Conservation (phyloP, 805 yeast genomes). For the Nakazawaea populi region DNA sequence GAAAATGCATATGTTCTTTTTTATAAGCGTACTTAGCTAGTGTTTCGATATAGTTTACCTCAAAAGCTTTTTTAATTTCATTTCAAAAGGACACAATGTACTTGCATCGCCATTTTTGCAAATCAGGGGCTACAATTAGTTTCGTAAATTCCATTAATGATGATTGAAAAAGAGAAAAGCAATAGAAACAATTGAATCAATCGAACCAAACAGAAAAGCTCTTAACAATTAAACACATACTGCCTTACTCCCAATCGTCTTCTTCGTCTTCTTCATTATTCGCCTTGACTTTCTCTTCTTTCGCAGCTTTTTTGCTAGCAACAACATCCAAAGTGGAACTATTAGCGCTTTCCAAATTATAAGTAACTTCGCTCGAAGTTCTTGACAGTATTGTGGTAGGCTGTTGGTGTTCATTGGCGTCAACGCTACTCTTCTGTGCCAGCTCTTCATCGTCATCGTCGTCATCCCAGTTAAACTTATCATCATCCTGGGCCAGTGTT, state of each 20-base stretch:
- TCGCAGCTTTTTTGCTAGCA: conserved; percentile 11
- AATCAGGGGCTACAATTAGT: no score
- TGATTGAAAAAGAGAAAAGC: no score
- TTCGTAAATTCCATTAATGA: no score
- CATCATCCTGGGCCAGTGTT: conserved; percentile 35
- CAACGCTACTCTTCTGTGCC: not conserved
- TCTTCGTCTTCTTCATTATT: conserved; percentile 23
- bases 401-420: not conserved
- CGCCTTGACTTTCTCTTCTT: conserved; percentile 1
- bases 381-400: conserved; percentile 15
- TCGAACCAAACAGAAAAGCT: no score
- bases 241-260: conserved; percentile 54
- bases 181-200: no score
- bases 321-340: conserved; percentile 30
- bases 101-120: no score
- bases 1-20: conserved; percentile 80
- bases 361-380: conserved; percentile 33
- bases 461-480: conserved; percentile 46
- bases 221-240: no score
- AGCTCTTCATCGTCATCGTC: conserved; percentile 31
- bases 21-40: conserved; percentile 41
- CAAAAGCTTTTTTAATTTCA: no score
- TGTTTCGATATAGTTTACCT: no score
- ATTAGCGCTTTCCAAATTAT: conserved; percentile 31
- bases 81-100: no score